These are phyloP conservation scores for Pseudoscleropodium purum DNA, from an alignment of 225 moss, liverwort and hornwort genomes.

Conservation along the genomic window DNA sequence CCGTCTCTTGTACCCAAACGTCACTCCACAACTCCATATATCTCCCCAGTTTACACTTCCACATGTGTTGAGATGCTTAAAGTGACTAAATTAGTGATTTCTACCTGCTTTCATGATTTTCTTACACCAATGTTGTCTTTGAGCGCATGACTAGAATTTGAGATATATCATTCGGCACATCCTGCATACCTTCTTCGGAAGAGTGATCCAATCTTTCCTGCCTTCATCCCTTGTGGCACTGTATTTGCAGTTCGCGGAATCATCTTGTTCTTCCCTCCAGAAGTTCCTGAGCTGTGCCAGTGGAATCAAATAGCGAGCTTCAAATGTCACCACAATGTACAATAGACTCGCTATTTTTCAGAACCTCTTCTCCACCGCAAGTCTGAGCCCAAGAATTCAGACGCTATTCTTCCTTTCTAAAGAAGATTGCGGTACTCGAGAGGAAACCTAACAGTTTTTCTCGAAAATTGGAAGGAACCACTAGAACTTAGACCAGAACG, in stretches of 20 bases:
- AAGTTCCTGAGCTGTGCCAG: conserved; percentile 20
- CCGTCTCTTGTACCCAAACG: background rate
- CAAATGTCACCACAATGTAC: background rate
- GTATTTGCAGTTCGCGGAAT: background rate
- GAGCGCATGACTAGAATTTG: background rate
- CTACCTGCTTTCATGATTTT: background rate
- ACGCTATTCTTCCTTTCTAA: background rate
- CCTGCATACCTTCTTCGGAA: conserved; percentile 1
- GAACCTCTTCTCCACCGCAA: background rate
- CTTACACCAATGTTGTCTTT: background rate
- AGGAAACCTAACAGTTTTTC: background rate
- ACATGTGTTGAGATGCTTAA: background rate
- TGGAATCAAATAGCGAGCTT: background rate
- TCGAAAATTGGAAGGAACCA: background rate
- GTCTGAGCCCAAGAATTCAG: background rate
- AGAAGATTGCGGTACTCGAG: background rate
- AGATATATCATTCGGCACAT: background rate
- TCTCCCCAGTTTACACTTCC: background rate
- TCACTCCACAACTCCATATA: background rate
- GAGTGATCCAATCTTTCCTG: background rate
- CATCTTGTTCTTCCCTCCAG: conserved; percentile 15
- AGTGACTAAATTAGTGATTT: background rate
- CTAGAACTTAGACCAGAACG: background rate
- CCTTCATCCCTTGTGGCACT: conserved; percentile 1
- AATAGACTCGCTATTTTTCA: background rate